phyloP scores from a whole-genome alignment of 441 rosid genomes.

The Adansonia gregorii region DNA sequence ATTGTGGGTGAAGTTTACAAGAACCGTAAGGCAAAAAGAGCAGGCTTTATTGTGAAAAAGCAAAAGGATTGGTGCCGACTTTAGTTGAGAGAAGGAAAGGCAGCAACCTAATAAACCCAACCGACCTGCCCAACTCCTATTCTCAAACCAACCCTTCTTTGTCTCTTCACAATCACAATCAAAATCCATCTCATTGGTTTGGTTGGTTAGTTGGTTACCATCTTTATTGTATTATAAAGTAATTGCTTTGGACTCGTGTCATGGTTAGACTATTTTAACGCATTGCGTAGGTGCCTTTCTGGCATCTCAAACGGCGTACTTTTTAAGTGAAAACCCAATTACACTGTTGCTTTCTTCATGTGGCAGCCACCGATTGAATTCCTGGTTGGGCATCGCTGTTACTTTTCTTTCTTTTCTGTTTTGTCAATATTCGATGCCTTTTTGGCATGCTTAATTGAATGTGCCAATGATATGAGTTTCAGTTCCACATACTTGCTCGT shows the following conservation, averaged over 20 bases:
- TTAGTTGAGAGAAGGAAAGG: constrained; percentile 3
- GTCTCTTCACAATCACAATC: not conserved
- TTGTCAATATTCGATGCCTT: not conserved
- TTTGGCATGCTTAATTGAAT: no score
- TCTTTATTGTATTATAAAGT: not conserved
- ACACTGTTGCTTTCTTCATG: not conserved
- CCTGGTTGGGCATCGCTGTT: not conserved
- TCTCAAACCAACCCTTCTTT: not conserved
- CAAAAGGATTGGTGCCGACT: not conserved
- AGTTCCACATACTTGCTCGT: constrained; percentile 7
- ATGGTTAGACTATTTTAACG: not conserved
- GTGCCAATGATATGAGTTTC: constrained; percentile 2
- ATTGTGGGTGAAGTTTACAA: constrained; percentile 3
- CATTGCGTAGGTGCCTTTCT: not conserved
- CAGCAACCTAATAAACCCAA: not conserved
- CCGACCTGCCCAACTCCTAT: not conserved
- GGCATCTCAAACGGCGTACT: constrained; percentile 7
- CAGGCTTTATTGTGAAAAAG: not conserved
- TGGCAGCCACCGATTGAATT: not conserved
- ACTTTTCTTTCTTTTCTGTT: not conserved
- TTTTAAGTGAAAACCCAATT: not conserved
- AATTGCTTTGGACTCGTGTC: not conserved
- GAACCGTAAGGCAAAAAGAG: not conserved
- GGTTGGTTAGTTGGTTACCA: not conserved
- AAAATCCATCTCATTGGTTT: not conserved